phyloP scores from a whole-genome alignment of 2,329 filamentous ascomycete genomes.

The Emericellopsis atlantica region DNA sequence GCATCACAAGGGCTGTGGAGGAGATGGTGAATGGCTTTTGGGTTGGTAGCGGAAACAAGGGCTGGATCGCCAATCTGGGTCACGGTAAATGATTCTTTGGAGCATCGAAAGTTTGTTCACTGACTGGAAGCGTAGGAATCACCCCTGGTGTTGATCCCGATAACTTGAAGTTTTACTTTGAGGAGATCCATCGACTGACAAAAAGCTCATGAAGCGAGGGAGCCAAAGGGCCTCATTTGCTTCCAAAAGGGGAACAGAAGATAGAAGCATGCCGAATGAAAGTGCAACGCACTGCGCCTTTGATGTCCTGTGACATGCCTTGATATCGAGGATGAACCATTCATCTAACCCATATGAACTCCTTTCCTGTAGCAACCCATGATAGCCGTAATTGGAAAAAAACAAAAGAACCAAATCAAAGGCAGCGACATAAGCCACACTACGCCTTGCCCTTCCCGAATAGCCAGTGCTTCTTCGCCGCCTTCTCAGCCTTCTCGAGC shows the following conservation, averaged over 20 bases:
- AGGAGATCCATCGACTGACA: conserved; percentile 71
- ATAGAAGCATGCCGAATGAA: no score
- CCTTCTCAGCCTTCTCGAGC: conserved; percentile 6
- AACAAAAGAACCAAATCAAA: conserved; percentile 1
- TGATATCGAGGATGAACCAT: not conserved
- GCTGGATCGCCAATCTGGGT: conserved; percentile 95
- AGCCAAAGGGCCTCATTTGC: not conserved
- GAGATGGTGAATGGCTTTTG: conserved; percentile 81
- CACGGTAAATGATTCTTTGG: conserved; percentile 54
- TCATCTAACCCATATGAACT: not conserved
- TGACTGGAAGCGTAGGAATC: conserved; percentile 45
- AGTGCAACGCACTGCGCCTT: not conserved
- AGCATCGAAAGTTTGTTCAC: not conserved
- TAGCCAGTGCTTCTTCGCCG: conserved; percentile 27
- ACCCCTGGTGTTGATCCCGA: conserved; percentile 93
- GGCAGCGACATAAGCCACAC: conserved; percentile 1
- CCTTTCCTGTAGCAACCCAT: no score
- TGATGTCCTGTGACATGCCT: not conserved
- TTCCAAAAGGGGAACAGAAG: not conserved
- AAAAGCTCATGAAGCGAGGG: conserved; percentile 19
- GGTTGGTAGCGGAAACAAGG: conserved; percentile 51
- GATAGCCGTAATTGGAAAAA: not conserved
- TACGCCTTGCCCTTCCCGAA: conserved; percentile 32
- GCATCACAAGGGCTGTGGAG: conserved; percentile 73
- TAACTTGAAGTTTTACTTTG: conserved; percentile 83